Evolutionary conservation across 192 early-diverging fungal genomes (phyloP), one percentile per base, ranked within the genome.

Genomic region (Dimargaris cristalligena): DNA sequence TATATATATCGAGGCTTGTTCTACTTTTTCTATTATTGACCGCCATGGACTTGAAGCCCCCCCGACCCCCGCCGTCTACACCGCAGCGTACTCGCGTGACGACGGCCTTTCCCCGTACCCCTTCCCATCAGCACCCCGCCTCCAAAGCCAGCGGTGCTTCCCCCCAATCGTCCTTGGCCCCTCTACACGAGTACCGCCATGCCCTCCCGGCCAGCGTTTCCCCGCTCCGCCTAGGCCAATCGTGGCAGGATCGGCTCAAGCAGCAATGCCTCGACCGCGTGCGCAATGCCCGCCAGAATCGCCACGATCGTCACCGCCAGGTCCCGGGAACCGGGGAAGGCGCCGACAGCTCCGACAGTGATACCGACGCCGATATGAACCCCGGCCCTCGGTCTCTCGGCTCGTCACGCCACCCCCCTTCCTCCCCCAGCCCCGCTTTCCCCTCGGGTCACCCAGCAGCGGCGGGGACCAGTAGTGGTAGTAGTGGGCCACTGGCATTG

Each of bases 211-310:
- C 54, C 10, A n/a, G 8, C 2, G 31, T 56, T 2, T 56, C 54
- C 3, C 54, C 54, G 18, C n/a, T 56, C 16, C 54, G 54, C 18
- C n/a, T 29, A 3, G 54, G 54, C 23, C 6, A 16, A 14, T 22
- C 30, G 16, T 56, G 54, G 54, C 31, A 56, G 34, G 23, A 56
- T 2, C 54, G 54, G 31, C 54, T 56, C 1, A 56, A 56, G 30
- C 54, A 56, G 34, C 54, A 56, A 33, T 56, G 54, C 34, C 31
- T 56, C 20, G 31, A 56, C 31, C 31, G 54, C n/a, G 54, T 56
- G 14, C 54, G 54, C 31, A 20, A 33, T 11, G 54, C 54, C 16
- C 54, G 54, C 8, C 8, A 33, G 28, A 13, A 32, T 3, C 54
- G 29, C 2, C 34, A 29, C 6, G 34, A 56, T 23, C 54, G 54